Evolutionary conservation across 495 filamentous ascomycete species (phyloP).

Genomic region (Penicillium ucsense): DNA sequence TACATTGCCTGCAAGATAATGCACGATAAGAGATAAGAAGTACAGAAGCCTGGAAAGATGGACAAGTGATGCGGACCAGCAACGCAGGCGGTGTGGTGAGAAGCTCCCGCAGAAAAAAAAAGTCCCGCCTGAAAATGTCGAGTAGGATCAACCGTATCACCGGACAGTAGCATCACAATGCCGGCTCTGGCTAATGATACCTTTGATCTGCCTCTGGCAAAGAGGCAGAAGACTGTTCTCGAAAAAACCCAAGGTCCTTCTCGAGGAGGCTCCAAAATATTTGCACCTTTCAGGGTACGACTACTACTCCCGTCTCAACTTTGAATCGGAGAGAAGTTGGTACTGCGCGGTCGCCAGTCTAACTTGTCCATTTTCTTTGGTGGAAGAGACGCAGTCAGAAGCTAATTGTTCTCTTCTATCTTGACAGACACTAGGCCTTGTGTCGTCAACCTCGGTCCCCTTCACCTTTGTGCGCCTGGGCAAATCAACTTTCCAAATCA

Average conservation of each 20-base stretch:
- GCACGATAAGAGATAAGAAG: too few relatives aligned
- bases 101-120: slow-evolving; percentile 3
- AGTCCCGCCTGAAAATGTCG: neutral
- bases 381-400: too few relatives aligned
- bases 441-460: slow-evolving; percentile 80
- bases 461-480: slow-evolving; percentile 83
- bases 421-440: slow-evolving; percentile 73
- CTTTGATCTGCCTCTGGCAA: slow-evolving; percentile 47
- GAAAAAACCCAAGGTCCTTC: slow-evolving; percentile 15
- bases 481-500: slow-evolving; percentile 93
- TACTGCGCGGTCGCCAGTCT: too few relatives aligned
- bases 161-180: slow-evolving; percentile 18
- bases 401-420: neutral
- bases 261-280: slow-evolving; percentile 56
- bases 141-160: neutral
- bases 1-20: too few relatives aligned
- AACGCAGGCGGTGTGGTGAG: neutral
- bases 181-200: slow-evolving; percentile 33
- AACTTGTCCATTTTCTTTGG: too few relatives aligned
- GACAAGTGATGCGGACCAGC: neutral
- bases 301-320: too few relatives aligned
- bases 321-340: too few relatives aligned
- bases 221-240: slow-evolving; percentile 52
- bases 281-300: slow-evolving; percentile 82
- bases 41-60: too few relatives aligned